Percentiles rank a stretch among this genome's conserved stretches.
These are phyloP conservation scores for Casaregolazyma lundiana DNA, from an alignment of 1,139 yeast species.

Conservation along the genomic window DNA sequence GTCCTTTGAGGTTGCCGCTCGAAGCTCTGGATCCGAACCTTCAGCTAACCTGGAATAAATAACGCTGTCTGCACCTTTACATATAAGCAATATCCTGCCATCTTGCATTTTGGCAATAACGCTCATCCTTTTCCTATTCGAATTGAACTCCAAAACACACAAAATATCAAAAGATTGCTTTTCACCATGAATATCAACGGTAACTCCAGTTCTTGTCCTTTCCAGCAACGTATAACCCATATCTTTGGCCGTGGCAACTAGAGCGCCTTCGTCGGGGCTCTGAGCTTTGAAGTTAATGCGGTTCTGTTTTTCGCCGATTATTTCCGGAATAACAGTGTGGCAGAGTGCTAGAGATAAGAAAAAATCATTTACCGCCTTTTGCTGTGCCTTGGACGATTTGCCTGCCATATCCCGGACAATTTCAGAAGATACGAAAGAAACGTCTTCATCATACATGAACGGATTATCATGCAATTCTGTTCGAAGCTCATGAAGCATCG, in stretches of 20 bases:
- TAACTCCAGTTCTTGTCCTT: conserved; percentile 65
- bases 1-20: conserved; percentile 67
- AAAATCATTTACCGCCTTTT: conserved; percentile 54
- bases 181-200: conserved; percentile 69
- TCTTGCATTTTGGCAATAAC: conserved; percentile 63
- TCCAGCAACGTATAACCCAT: conserved; percentile 77
- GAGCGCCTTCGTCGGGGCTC: conserved; percentile 97
- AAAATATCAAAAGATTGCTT: conserved; percentile 63
- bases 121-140: conserved; percentile 96
- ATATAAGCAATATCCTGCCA: conserved; percentile 54
- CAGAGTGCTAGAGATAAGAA: conserved; percentile 83
- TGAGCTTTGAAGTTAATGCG: conserved; percentile 74
- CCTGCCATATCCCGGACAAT: conserved; percentile 49
- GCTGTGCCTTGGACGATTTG: conserved; percentile 49
- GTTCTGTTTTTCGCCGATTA: conserved; percentile 43
- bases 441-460: conserved; percentile 54
- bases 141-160: conserved; percentile 75
- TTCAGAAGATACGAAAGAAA: conserved; percentile 77
- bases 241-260: conserved; percentile 88
- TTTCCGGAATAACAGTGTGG: conserved; percentile 83
- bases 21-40: conserved; percentile 37
- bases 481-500: conserved; percentile 57
- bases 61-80: conserved; percentile 95
- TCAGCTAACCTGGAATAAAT: conserved; percentile 59
- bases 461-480: conserved; percentile 45